These are phyloP conservation scores for Grammothele lineata DNA, from an alignment of 768 basidiomycete genomes.

Conservation along the genomic window DNA sequence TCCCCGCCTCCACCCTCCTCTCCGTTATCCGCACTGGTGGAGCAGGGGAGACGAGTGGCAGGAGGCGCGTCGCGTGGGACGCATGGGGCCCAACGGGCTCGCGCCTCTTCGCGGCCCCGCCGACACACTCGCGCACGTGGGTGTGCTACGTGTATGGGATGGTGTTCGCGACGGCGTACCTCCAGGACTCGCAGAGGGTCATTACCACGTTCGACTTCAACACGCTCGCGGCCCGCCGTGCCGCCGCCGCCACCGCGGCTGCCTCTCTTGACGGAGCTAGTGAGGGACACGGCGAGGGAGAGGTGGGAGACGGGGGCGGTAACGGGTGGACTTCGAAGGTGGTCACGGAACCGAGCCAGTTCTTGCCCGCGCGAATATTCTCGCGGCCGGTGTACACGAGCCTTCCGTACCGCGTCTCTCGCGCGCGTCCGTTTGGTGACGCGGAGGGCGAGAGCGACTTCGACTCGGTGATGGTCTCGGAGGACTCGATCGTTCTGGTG, in stretches of 20 bases:
- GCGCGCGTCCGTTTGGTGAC: constrained; percentile 4
- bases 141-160: constrained; percentile 55
- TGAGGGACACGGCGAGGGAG: constrained; percentile 7
- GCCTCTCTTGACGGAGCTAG: too few relatives aligned
- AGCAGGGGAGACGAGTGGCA: too few relatives aligned
- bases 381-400: constrained; percentile 36
- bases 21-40: constrained; percentile 19
- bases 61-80: constrained; percentile 36
- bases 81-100: constrained; percentile 49
- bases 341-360: too few relatives aligned
- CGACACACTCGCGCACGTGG: constrained; percentile 38
- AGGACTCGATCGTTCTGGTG: constrained; percentile 52
- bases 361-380: constrained; percentile 34
- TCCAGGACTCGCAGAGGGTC: constrained; percentile 14
- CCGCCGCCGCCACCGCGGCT: not conserved
- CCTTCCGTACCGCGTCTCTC: constrained; percentile 42
- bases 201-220: constrained; percentile 52
- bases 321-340: too few relatives aligned
- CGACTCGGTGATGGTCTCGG: constrained; percentile 46
- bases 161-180: constrained; percentile 32
- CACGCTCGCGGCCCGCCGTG: constrained; percentile 28
- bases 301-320: not conserved
- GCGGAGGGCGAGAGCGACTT: constrained; percentile 13
- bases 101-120: constrained; percentile 35
- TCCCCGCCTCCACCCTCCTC: constrained; percentile 36